Evolutionary conservation across 306 rosid genomes (phyloP), one percentile per base, ranked within the genome.

Genomic region (Prunus kanzakura): DNA sequence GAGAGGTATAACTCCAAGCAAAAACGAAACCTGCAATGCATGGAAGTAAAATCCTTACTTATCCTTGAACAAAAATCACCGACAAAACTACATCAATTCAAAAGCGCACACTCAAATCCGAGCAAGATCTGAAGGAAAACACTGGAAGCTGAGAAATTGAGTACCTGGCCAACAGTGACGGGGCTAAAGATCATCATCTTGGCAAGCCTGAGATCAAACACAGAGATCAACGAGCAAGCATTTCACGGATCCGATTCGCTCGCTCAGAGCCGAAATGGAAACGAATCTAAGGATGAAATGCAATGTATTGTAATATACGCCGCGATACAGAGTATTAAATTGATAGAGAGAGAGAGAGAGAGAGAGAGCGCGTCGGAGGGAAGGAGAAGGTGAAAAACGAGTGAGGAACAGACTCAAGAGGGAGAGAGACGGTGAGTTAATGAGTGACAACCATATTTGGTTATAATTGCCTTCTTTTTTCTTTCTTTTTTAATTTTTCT

Each of bases 121-220:
- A 19, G 85, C 75, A 71, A 74, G 87, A 89, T 87, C 91, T 76
- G 72, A 49, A 62, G 16, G 13, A 29, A 11, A 73, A 52, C 43
- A 25, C 55, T 19, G 64, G 35, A 67, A 35, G 68, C 60, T 67
- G 43, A 71, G 27, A 18, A 11, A 4, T 35, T 9, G 83, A 75
- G 80, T 74, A 91, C 98, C 98, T 94, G 98, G 50, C 91, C 96
- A 78, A 89, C 91, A 81, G 97, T 88, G 11, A 94, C 77, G 18
- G 93, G 91, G 76, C 89, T 75, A 30, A 78, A 71, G 78, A 88
- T 82, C 69, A 75, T 75, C 97, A 94, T 94, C 75, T 58, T 8
- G 72, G 5, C 38, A 10, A 52, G 41, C 13, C 4, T 3, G 7
- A 15, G 55, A 58, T 72, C 12, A 19, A 41, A 9, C 19, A 11